These are phyloP conservation scores for Myriosclerotinia duriaeana DNA, from an alignment of 2,329 filamentous ascomycete species.

Conservation along the genomic window DNA sequence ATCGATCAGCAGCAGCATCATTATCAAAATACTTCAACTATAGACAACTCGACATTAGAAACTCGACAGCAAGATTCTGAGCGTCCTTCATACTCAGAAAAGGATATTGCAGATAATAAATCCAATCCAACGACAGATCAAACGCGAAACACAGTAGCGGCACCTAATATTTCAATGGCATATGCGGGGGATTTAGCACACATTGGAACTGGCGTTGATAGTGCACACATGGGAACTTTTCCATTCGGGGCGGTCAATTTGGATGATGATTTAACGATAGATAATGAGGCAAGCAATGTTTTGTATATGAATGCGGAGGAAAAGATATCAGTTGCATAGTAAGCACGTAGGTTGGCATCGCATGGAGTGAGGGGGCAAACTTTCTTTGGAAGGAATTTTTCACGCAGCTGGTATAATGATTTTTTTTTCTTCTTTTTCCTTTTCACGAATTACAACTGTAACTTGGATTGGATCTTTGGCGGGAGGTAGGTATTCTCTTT, in stretches of 20 bases:
- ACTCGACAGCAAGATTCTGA: slow-evolving; percentile 20
- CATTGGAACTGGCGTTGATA: slow-evolving; percentile 35
- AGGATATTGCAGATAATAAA: slow-evolving; percentile 6
- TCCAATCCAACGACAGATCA: slow-evolving; percentile 24
- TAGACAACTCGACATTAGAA: slow-evolving; percentile 20
- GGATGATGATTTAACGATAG: slow-evolving; percentile 37
- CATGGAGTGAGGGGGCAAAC: slow-evolving; percentile 2
- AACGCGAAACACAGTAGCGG: slow-evolving; percentile 34
- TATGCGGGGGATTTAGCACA: slow-evolving; percentile 31
- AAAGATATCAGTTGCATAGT: slow-evolving; percentile 18
- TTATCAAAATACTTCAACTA: slow-evolving; percentile 18
- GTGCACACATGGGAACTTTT: slow-evolving; percentile 24
- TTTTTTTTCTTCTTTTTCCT: background rate
- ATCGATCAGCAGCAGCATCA: slow-evolving; percentile 8
- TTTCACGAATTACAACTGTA: background rate
- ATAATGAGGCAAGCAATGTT: slow-evolving; percentile 19
- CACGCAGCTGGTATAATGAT: background rate
- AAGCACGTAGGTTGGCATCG: slow-evolving; percentile 15
- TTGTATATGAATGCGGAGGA: slow-evolving; percentile 20
- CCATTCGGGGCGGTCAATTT: slow-evolving; percentile 27
- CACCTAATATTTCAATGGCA: slow-evolving; percentile 27
- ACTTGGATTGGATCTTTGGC: background rate
- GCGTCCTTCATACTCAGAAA: slow-evolving; percentile 1
- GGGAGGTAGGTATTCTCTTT: slow-evolving; percentile 1
- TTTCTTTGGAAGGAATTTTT: slow-evolving; percentile 1